Evolutionary conservation across 2,329 filamentous ascomycete genomes (phyloP), one percentile per base, ranked within the genome.

Genomic region (Ascochyta pisi): DNA sequence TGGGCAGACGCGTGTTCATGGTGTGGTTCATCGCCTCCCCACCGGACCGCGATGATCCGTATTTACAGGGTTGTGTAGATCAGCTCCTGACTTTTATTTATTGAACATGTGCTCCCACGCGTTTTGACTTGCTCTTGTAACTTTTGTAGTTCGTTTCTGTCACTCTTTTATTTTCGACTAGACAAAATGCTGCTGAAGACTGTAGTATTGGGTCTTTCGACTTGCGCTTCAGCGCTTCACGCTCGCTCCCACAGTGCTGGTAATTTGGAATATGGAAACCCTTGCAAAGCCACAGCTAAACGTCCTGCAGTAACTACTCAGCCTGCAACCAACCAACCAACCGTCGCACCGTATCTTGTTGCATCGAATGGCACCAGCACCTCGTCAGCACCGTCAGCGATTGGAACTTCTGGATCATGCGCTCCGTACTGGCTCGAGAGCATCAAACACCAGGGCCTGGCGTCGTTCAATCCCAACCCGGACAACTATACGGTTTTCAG

Each of bases 361-460:
- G 46, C 59, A 8, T 40, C 35, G 5, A 55, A 55, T 16, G 41
- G 52, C 10, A 50, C 46, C 35, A 50, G 46, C 19, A 58, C 51
- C 15, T 54, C 63, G 23, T 54, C 53, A 6, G 56, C 56, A 16
- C 63, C 62, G 26, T 40, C 54, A 16, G 56, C 66, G 12, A 64
- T 57, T 35, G 48, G 45, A 19, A 43, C 35, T 15, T 49, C 59
- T 7, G 51, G 60, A 34, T 62, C 56, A 7, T 74, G 68, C 46
- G 64, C 63, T 22, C 64, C 68, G 3, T 80, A 75, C 50, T 80
- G 78, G 78, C 65, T 77, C 31, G 76, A 75, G 27, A 64, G 73
- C 16, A 76, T 80, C 47, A 75, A 74, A 33, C 76, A 78, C 26
- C 76, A 78, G 55, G 78, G 77, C 31, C 59, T 71, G 43, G 69